These are phyloP conservation scores for Euryodendron excelsum DNA, from an alignment of 148 eudicot species.

Conservation along the genomic window DNA sequence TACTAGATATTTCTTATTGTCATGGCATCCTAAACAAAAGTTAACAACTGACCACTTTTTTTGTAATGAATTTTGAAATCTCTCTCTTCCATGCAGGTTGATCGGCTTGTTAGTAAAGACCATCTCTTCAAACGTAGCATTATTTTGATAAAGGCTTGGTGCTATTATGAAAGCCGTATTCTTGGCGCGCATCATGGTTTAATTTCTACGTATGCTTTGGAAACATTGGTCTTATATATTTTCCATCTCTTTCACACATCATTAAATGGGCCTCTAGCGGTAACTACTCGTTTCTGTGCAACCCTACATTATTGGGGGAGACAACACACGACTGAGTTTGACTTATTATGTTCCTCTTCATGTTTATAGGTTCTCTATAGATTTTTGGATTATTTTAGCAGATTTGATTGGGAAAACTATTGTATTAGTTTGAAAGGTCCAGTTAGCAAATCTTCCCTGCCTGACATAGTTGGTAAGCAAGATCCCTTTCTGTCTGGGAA, in stretches of 20 bases:
- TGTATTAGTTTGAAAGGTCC: constrained; percentile 65
- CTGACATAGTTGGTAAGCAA: constrained; percentile 49
- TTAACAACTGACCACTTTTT: neutral
- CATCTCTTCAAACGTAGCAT: constrained; percentile 65
- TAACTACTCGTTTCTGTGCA: constrained; percentile 14
- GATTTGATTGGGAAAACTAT: constrained; percentile 65
- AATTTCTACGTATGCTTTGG: constrained; percentile 65
- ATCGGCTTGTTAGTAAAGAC: constrained; percentile 53
- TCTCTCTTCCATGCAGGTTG: constrained; percentile 39
- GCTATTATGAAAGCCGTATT: constrained; percentile 71
- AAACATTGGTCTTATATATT: constrained; percentile 54
- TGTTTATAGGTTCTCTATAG: constrained; percentile 48
- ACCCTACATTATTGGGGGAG: neutral
- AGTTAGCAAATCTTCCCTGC: constrained; percentile 47
- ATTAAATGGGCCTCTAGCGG: constrained; percentile 51
- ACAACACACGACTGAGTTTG: neutral
- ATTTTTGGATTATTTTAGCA: constrained; percentile 58
- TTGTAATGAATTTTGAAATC: neutral
- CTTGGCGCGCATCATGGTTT: constrained; percentile 72
- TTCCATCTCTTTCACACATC: constrained; percentile 53
- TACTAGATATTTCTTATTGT: neutral
- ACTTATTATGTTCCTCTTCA: constrained; percentile 10
- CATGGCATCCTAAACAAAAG: neutral
- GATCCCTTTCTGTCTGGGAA: neutral
- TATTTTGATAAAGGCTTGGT: constrained; percentile 62